Base-by-base conservation (phyloP, 2,329 filamentous ascomycete species). In the Penicillium crustosum region DNA sequence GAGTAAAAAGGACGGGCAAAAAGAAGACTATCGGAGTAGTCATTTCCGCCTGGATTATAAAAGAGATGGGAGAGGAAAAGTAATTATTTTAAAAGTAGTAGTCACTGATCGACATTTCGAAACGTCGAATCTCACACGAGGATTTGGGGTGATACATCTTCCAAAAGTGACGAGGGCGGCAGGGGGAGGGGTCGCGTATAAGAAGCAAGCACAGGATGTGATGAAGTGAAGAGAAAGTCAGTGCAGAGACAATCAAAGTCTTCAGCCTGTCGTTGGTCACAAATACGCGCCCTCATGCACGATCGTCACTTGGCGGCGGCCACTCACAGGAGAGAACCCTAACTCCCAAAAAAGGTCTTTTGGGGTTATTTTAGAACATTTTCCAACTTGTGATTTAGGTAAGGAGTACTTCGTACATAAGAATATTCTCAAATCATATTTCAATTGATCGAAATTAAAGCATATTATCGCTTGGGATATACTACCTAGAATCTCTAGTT, bases 1-100 rank as follows among this genome's bases (percentile, higher is more conserved):
- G 47, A 85, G 42, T 85, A 85, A 61, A 29, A 35, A 86, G 82
- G 48, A 84, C 84, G 62, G 77, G 77, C 63, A 80, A 80, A 68
- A 84, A 80, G 69, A 86, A 59, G 53, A 49, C 38, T 33, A 57
- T 53, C 48, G 54, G 57, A n/a, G 42, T 29, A 66, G 41, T 53
- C 65, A 67, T 67, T 53, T 55, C 64, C 58, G 53, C 55, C 52
- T 57, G 51, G 53, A 49, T 59, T 48, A 59, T 52, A 59, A 57
- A 31, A 61, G 47, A 59, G 44, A 53, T 12, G 53, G 48, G 33
- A 31, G 21, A 44, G 42, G n/a, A 36, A 33, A 36, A 48, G 39
- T 10, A n/a, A 44, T 44, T 3, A 59, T 52, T 57, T 64, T 52
- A 66, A 58, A 55, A 45, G 61, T 43, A 54, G 52, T 59, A 60